Evolutionary conservation across 768 basidiomycete genomes (phyloP), one percentile per base, ranked within the genome.

Genomic region (Bullera alba): DNA sequence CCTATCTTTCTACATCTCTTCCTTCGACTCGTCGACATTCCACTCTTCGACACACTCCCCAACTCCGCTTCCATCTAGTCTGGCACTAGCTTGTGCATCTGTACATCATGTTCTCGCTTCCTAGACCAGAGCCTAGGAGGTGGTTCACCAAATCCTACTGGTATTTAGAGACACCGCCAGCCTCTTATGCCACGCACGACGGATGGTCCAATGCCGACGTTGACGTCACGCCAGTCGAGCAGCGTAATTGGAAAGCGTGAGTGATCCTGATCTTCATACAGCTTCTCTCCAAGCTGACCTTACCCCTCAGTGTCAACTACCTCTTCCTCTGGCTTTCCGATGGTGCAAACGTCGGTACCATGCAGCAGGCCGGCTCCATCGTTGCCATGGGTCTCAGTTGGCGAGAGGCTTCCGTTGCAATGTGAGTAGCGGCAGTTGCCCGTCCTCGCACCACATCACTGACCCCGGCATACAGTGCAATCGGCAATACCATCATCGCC

Each of bases 401-500:
- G 66, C 42, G 58, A 34, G 66, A 68, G 46, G 66, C 66, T 10
- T 39, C 58, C 0, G 63, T 46, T 12, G 65, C 65, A n/a, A 64
- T 67, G 64, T 66, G 36, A 61, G 64, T 57, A 19, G 14, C 41
- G 15, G n/a, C 4, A 19, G 4, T 23, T 51, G 23, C 14, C 34
- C 3, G 16, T 17, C 27, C 42, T 26, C 27, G 10, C 25, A 32
- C 42, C 38, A 12, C 45, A 83, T 76, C 79, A 39, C 83, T 86
- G 65, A 51, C 57, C 51, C 56, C 37, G 19, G 27, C 14, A 74
- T 81, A n/a, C 14, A 86, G 87, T 54, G 82, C 84, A 6, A 74
- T 85, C 16, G 86, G 83, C 17, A 83, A 86, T 61, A 71, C 79
- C 54, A 79, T 88, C 57, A 86, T 88, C 52, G 80, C 83, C 2